Evolutionary conservation across 2,329 filamentous ascomycete species (phyloP).

Genomic region (Thielaviopsis punctulata): DNA sequence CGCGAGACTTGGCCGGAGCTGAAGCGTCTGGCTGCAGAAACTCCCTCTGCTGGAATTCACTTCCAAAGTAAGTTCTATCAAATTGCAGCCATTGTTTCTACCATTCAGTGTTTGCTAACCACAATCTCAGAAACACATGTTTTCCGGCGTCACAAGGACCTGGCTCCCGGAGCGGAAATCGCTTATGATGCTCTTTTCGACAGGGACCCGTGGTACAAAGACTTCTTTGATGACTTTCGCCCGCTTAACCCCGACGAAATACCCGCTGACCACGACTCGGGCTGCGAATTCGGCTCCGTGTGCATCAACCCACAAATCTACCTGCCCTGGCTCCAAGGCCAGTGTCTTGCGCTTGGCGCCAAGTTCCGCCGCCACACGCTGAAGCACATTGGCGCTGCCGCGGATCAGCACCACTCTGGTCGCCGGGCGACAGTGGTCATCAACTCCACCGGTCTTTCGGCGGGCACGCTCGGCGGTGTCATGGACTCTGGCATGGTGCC

Average conservation of each 20-base stretch:
- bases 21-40: slow-evolving; percentile 39
- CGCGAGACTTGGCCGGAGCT: slow-evolving; percentile 47
- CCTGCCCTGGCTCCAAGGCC: slow-evolving; percentile 66
- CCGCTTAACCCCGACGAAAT: slow-evolving; percentile 41
- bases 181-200: slow-evolving; percentile 49
- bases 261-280: slow-evolving; percentile 49
- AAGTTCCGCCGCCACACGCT: slow-evolving; percentile 46
- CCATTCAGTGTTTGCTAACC: not conserved
- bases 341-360: slow-evolving; percentile 60
- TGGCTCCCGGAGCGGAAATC: slow-evolving; percentile 17
- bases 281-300: slow-evolving; percentile 61
- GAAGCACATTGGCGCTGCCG: slow-evolving; percentile 56
- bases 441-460: slow-evolving; percentile 70
- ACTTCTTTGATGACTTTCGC: slow-evolving; percentile 53
- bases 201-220: slow-evolving; percentile 56
- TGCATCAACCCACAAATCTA: slow-evolving; percentile 88
- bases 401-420: not conserved
- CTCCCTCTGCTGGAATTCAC: slow-evolving; percentile 65
- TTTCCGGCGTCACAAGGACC: slow-evolving; percentile 45
- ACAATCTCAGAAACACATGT: slow-evolving; percentile 27
- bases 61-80: slow-evolving; percentile 43
- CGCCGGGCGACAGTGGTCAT: slow-evolving; percentile 37
- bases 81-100: not conserved
- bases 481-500: slow-evolving; percentile 57
- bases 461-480: slow-evolving; percentile 64